Percentiles rank a stretch among this genome's conserved stretches.
phyloP scores from a whole-genome alignment of 1,284 basidiomycete genomes.

The Vanrija sp. region DNA sequence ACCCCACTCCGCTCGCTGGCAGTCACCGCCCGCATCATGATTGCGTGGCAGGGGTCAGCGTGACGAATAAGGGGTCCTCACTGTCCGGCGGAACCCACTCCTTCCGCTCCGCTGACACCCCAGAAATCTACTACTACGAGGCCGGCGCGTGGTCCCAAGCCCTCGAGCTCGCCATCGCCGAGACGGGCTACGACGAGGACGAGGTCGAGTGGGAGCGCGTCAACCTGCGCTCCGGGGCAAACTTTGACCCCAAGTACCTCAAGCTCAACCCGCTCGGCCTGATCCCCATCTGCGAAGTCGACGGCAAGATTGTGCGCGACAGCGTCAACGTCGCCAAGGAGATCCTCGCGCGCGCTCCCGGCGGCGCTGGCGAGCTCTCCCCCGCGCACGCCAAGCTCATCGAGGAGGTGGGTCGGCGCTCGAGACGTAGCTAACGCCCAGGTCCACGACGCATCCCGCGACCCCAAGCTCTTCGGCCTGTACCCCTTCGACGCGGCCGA shows the following conservation, averaged over 20 bases:
- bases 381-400: slow-evolving; percentile 19
- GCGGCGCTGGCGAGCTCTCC: not conserved
- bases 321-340: slow-evolving; percentile 50
- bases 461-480: slow-evolving; percentile 41
- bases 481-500: slow-evolving; percentile 50
- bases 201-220: too few relatives aligned
- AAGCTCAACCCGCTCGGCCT: slow-evolving; percentile 55
- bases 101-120: too few relatives aligned
- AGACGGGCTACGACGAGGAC: too few relatives aligned
- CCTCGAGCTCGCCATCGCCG: too few relatives aligned
- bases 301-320: slow-evolving; percentile 37
- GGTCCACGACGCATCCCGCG: slow-evolving; percentile 54
- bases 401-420: not conserved
- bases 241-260: slow-evolving; percentile 57
- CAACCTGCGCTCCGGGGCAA: slow-evolving; percentile 23
- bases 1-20: too few relatives aligned
- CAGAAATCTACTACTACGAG: not conserved
- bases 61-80: too few relatives aligned
- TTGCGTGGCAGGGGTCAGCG: too few relatives aligned
- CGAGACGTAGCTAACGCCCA: too few relatives aligned
- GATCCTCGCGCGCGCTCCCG: slow-evolving; percentile 50
- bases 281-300: slow-evolving; percentile 53
- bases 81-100: too few relatives aligned
- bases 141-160: too few relatives aligned
- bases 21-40: too few relatives aligned